Evolutionary conservation across 2,329 filamentous ascomycete species (phyloP), one percentile per base, ranked within the genome.

Genomic region (Trichothecium sympodiale): DNA sequence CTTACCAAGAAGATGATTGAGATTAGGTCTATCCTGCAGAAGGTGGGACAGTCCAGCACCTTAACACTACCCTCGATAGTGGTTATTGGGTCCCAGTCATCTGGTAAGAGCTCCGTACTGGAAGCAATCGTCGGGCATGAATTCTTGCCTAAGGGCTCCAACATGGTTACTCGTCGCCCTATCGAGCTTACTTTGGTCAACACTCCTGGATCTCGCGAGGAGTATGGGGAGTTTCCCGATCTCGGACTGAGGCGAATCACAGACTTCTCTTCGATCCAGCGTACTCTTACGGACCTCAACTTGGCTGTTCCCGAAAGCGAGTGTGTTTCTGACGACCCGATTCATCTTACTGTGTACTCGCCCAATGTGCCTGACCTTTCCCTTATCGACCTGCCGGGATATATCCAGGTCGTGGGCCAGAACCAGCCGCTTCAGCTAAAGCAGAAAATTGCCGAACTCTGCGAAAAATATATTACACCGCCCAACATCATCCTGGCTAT

Each of bases 1-100:
- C 67, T 98, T 51, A 98, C 93, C 2, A 89, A 91, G 64, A 96
- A 96, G 64, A 98, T 98, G 91, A 98, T 98, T 51, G 91, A 98
- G 64, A 96, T 98, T 38, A 73, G 93, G 46, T 88, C 80, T 46
- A 85, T 98, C 38, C 69, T 98, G 17, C 83, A 93, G 52, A 85
- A 80, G 17, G 83, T 98, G 32, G 93, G 88, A 25, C 89, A 98
- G 63, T 93, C 88, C 1, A 86, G 82, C 44, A 77, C 84, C 3
- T 65, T 98, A 43, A 89, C 83, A 1, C 64, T 98, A 16, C 91
- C 91, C 0, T 96, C 93, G 0, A 98, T 98, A 39, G 91, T 98
- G n/a, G 91, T 98, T 27, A 95, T 98, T 47, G 91, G 91, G 17
- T 98, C 91, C 3, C 91, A 98, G 55, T 98, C 91, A 1, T 96